Conservation (phyloP, 176 grass and related monocot species). For the Panicum miliaceum region DNA sequence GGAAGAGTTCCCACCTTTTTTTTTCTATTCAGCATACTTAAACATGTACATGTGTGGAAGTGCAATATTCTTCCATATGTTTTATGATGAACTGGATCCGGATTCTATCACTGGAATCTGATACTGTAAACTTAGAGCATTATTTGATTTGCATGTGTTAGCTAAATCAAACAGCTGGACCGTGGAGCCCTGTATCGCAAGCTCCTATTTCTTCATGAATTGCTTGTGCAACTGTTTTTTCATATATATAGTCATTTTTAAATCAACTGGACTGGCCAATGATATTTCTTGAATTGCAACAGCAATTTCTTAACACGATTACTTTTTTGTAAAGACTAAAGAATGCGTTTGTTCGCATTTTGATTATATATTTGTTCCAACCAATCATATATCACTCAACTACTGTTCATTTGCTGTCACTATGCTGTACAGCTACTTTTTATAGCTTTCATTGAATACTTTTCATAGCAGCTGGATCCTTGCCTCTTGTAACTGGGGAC, state of each 20-base stretch:
- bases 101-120: too few species aligned
- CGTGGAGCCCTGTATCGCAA: not conserved
- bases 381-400: not conserved
- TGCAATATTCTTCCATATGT: conserved; percentile 20
- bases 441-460: not conserved
- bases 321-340: not conserved
- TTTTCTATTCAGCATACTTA: not conserved
- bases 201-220: not conserved
- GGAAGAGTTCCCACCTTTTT: not conserved
- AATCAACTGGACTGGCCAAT: not conserved
- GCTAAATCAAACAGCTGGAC: not conserved
- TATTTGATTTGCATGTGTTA: conserved; percentile 17
- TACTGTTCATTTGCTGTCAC: not conserved
- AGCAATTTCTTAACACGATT: not conserved
- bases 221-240: not conserved
- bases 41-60: not conserved
- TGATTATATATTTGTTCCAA: conserved; percentile 11
- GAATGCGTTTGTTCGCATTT: not conserved
- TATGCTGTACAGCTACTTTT: not conserved
- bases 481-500: not conserved
- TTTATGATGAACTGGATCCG: not conserved
- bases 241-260: not conserved
- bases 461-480: not conserved
- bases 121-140: not conserved
- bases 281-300: not conserved